Evolutionary conservation across 768 basidiomycete genomes (phyloP).

Genomic region (Polyporus arcularius): DNA sequence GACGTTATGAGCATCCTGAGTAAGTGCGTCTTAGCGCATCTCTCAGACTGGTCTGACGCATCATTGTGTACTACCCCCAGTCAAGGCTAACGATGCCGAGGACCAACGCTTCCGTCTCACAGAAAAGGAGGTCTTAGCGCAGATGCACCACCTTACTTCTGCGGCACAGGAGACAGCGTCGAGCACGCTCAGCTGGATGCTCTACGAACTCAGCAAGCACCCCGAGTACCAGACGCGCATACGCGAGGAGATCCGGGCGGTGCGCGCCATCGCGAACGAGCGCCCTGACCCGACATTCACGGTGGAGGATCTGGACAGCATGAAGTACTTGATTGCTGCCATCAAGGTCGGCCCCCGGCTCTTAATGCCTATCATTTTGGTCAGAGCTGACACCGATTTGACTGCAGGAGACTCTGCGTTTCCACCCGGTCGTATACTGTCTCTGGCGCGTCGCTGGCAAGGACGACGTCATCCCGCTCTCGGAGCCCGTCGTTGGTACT

Average conservation of each 20-base stretch:
- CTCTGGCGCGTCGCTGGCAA: constrained; percentile 16
- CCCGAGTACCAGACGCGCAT: constrained; percentile 15
- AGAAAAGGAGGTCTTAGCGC: constrained; percentile 18
- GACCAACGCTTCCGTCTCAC: constrained; percentile 6
- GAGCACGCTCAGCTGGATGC: constrained; percentile 8
- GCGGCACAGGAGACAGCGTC: constrained; percentile 20
- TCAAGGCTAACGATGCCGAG: constrained; percentile 23
- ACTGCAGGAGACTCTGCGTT: constrained; percentile 20
- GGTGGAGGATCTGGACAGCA: constrained; percentile 13
- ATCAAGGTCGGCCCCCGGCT: constrained; percentile 12
- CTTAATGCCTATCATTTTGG: not conserved
- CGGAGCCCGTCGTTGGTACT: constrained; percentile 2
- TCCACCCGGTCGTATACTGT: not conserved
- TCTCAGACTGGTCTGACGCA: not conserved
- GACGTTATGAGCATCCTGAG: constrained; percentile 23
- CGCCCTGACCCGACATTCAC: constrained; percentile 15
- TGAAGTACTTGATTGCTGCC: not conserved
- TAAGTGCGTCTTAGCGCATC: not conserved
- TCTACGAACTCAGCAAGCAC: constrained; percentile 12
- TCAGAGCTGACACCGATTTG: not conserved
- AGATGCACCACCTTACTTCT: constrained; percentile 16
- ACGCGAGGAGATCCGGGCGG: constrained; percentile 15
- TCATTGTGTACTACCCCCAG: not conserved
- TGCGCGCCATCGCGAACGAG: not conserved
- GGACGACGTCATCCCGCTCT: constrained; percentile 27